Evolutionary conservation across 1,284 basidiomycete genomes (phyloP).

Genomic region (Wolfiporia cocos): DNA sequence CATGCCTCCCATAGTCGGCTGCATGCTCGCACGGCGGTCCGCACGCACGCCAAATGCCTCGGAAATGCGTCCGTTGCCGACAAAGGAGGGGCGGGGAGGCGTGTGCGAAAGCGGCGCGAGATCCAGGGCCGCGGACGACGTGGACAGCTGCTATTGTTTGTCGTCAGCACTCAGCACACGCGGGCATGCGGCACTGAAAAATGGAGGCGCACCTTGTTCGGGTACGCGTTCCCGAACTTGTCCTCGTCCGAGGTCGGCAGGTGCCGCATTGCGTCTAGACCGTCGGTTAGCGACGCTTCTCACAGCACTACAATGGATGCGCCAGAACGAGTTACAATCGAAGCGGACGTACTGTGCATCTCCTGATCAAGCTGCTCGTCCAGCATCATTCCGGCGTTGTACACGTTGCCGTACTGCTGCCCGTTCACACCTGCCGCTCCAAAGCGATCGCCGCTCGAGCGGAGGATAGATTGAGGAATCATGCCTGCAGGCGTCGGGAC

Average conservation of each 20-base stretch:
- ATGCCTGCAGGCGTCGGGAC: slow-evolving; percentile 16
- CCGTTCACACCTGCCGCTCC: slow-evolving; percentile 52
- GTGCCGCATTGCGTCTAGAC: slow-evolving; percentile 82
- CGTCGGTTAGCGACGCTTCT: not conserved
- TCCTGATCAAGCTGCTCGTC: slow-evolving; percentile 88
- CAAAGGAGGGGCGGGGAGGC: slow-evolving; percentile 79
- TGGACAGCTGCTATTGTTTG: slow-evolving; percentile 54
- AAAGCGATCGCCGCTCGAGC: slow-evolving; percentile 38
- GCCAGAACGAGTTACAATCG: no score
- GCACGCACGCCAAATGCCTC: slow-evolving; percentile 48
- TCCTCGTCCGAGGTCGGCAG: slow-evolving; percentile 90
- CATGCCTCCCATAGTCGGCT: slow-evolving; percentile 68
- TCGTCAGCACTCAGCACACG: no score
- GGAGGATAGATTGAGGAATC: slow-evolving; percentile 37
- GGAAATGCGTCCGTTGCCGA: slow-evolving; percentile 50
- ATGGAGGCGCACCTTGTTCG: slow-evolving; percentile 69
- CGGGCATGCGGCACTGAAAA: no score
- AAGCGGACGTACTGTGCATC: slow-evolving; percentile 71
- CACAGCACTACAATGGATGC: not conserved
- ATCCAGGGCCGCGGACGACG: slow-evolving; percentile 90
- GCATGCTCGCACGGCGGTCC: slow-evolving; percentile 65
- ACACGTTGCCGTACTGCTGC: slow-evolving; percentile 48
- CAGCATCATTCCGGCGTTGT: slow-evolving; percentile 81
- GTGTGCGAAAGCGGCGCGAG: slow-evolving; percentile 86
- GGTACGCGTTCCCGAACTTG: slow-evolving; percentile 61